These are phyloP conservation scores for Lactarius vividus DNA, from an alignment of 768 basidiomycete genomes.

Conservation along the genomic window DNA sequence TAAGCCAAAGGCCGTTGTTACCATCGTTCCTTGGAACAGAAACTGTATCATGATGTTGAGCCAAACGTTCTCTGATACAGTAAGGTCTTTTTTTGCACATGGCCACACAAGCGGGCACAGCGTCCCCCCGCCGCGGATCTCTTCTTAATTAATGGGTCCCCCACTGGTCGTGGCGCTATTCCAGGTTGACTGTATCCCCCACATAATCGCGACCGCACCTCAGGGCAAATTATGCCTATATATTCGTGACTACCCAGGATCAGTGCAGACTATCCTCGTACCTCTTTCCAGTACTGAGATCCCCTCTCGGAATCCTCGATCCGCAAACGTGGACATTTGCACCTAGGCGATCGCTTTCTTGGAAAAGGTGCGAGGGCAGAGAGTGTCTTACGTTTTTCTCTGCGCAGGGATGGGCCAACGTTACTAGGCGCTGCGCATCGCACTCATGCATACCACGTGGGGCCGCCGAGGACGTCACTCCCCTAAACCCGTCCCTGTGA, in stretches of 20 bases:
- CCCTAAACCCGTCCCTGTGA: not conserved
- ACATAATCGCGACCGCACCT: not conserved
- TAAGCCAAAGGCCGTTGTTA: not conserved
- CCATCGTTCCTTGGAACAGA: not conserved
- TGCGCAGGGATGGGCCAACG: not conserved
- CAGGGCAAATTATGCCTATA: not conserved
- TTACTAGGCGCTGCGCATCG: not conserved
- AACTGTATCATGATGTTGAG: too few species aligned
- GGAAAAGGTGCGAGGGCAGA: not conserved
- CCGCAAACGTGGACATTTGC: not conserved
- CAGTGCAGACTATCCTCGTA: not conserved
- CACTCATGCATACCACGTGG: not conserved
- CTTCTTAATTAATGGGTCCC: not conserved
- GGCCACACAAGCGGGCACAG: not conserved
- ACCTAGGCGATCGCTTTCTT: not conserved
- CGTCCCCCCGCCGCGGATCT: not conserved
- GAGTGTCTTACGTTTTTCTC: not conserved
- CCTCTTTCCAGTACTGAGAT: not conserved
- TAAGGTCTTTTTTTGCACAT: not conserved
- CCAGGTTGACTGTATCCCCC: not conserved
- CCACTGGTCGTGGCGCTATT: not conserved
- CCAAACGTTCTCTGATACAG: not conserved
- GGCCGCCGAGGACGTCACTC: not conserved
- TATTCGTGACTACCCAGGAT: not conserved
- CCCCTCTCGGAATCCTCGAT: not conserved